Percentiles rank a stretch among this genome's conserved stretches.
These are phyloP conservation scores for Lumnitzera littorea DNA, from an alignment of 345 rosid genomes.

Conservation along the genomic window DNA sequence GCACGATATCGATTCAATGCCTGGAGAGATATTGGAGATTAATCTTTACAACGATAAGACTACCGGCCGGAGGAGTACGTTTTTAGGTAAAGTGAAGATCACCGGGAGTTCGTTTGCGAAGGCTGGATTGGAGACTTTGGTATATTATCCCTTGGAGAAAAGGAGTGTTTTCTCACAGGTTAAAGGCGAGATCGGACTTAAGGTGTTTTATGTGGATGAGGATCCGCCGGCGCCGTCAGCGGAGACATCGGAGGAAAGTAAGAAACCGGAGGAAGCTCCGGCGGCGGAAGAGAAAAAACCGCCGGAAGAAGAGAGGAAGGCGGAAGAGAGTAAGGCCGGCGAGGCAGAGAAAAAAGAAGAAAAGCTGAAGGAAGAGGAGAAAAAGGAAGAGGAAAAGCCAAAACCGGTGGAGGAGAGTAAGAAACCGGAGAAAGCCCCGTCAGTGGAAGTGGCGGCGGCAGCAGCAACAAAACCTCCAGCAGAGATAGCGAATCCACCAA, in stretches of 20 bases:
- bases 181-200: slow-evolving; percentile 78
- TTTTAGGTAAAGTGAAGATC: slow-evolving; percentile 76
- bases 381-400: slow-evolving; percentile 27
- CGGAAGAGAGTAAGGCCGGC: slow-evolving; percentile 27
- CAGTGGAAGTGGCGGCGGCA: slow-evolving; percentile 8
- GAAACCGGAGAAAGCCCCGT: slow-evolving; percentile 25
- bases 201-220: slow-evolving; percentile 60
- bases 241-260: slow-evolving; percentile 15
- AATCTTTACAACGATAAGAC: slow-evolving; percentile 79
- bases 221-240: slow-evolving; percentile 36
- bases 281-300: slow-evolving; percentile 31
- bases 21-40: slow-evolving; percentile 59
- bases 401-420: slow-evolving; percentile 18
- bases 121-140: slow-evolving; percentile 56
- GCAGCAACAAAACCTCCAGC: slow-evolving; percentile 21
- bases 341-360: slow-evolving; percentile 29
- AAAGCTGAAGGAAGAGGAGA: slow-evolving; percentile 26
- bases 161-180: slow-evolving; percentile 84
- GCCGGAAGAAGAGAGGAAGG: slow-evolving; percentile 25
- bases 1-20: slow-evolving; percentile 51
- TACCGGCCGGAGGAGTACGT: slow-evolving; percentile 51
- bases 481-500: slow-evolving; percentile 34
- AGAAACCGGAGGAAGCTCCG: slow-evolving; percentile 22
- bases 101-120: slow-evolving; percentile 44
- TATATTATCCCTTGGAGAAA: slow-evolving; percentile 81